phyloP scores from a whole-genome alignment of 2,329 filamentous ascomycete genomes.

The Arthrobotrys entomopaga region DNA sequence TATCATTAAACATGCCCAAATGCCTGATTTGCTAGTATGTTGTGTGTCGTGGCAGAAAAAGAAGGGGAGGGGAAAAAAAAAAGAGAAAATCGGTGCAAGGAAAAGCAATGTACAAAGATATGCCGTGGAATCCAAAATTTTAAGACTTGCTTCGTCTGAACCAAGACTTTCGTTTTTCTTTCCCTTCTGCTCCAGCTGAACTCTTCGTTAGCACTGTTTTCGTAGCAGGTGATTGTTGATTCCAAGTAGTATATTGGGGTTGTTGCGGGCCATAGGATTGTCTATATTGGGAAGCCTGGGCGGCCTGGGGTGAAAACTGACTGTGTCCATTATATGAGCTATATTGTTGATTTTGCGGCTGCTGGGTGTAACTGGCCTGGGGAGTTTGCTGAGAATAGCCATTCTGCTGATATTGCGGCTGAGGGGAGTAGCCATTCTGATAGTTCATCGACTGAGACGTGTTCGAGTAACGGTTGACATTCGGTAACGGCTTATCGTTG shows the following conservation, averaged over 20 bases:
- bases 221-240: conserved; percentile 23
- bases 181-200: conserved; percentile 38
- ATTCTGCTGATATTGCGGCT: conserved; percentile 40
- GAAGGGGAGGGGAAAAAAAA: conserved; percentile 6
- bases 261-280: conserved; percentile 46
- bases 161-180: conserved; percentile 52
- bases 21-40: conserved; percentile 4
- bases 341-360: conserved; percentile 35
- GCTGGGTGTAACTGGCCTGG: conserved; percentile 13
- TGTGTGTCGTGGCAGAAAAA: conserved; percentile 5
- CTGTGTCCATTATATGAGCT: conserved; percentile 31
- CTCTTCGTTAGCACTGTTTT: conserved; percentile 47
- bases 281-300: conserved; percentile 31
- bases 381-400: conserved; percentile 17
- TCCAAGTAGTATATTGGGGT: conserved; percentile 32
- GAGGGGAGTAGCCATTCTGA: conserved; percentile 34
- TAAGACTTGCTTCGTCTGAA: conserved; percentile 52
- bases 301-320: conserved; percentile 29
- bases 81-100: conserved; percentile 7
- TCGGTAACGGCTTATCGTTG: conserved; percentile 50
- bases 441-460: conserved; percentile 29
- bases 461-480: conserved; percentile 27
- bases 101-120: conserved; percentile 6
- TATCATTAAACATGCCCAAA: conserved; percentile 38
- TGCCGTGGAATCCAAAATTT: not conserved